A percentile compares a stretch with the other conserved stretches of the same genome.
Evolutionary conservation across 1,139 yeast species (phyloP).

Genomic region (Pneumocystis oryctolagi): DNA sequence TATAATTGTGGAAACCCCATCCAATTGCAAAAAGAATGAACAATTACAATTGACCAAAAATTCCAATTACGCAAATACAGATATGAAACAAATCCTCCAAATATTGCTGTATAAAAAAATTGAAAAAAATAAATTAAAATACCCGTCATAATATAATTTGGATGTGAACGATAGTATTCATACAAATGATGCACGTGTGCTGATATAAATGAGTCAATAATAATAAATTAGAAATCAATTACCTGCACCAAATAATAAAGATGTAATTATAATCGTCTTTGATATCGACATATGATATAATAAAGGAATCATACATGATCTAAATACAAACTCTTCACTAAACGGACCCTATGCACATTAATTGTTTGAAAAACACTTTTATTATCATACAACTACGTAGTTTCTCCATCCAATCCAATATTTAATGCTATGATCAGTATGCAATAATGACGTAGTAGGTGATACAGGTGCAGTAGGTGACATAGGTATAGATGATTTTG

Average conservation of each 20-base stretch:
- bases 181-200: slow-evolving; percentile 83
- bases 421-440: background rate
- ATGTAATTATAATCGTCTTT: slow-evolving; percentile 34
- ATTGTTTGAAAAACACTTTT: slow-evolving; percentile 2
- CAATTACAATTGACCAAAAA: slow-evolving; percentile 46
- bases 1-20: slow-evolving; percentile 55
- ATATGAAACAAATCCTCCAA: slow-evolving; percentile 62
- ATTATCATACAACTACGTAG: slow-evolving; percentile 14
- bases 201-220: background rate
- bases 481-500: background rate
- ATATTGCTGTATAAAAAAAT: slow-evolving; percentile 54
- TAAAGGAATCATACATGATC: slow-evolving; percentile 44
- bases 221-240: background rate
- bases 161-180: slow-evolving; percentile 30
- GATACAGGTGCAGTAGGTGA: too few relatives aligned
- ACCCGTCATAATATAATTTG: slow-evolving; percentile 23
- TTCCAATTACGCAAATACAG: slow-evolving; percentile 40
- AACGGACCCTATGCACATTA: slow-evolving; percentile 48
- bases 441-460: background rate
- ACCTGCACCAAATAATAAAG: slow-evolving; percentile 55
- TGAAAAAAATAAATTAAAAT: slow-evolving; percentile 39
- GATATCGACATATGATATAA: slow-evolving; percentile 20
- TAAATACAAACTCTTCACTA: slow-evolving; percentile 73
- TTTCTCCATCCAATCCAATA: slow-evolving; percentile 14
- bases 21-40: slow-evolving; percentile 63